Evolutionary conservation across 2,329 filamentous ascomycete species (phyloP).

Genomic region (Alternaria conjuncta): DNA sequence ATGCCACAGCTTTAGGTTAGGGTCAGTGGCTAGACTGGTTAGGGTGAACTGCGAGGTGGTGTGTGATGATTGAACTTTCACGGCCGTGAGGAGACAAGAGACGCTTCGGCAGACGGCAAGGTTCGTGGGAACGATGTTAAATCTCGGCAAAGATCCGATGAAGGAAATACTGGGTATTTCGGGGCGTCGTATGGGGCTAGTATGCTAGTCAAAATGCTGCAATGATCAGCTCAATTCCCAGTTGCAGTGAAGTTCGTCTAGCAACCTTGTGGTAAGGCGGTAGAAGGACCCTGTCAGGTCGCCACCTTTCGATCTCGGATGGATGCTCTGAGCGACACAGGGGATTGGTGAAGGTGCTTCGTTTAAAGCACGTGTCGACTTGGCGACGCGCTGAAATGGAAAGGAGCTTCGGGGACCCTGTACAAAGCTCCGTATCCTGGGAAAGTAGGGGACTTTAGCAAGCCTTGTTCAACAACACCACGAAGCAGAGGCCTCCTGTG

Average conservation of each 20-base stretch:
- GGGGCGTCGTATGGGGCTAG: constrained; percentile 19
- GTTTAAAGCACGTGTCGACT: constrained; percentile 30
- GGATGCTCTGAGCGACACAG: constrained; percentile 20
- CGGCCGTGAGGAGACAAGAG: constrained; percentile 25
- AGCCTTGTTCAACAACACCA: constrained; percentile 5
- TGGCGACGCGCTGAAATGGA: constrained; percentile 17
- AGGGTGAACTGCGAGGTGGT: constrained; percentile 13
- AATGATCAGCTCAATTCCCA: constrained; percentile 37
- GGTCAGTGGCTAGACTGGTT: constrained; percentile 7
- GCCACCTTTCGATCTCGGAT: constrained; percentile 38
- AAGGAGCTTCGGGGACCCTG: constrained; percentile 13
- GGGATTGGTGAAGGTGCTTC: constrained; percentile 21
- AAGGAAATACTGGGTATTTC: constrained; percentile 16
- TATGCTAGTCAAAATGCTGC: constrained; percentile 36
- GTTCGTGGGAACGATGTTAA: constrained; percentile 21
- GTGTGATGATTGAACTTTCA: constrained; percentile 23
- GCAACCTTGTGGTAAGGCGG: constrained; percentile 31
- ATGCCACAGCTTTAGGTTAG: constrained; percentile 19
- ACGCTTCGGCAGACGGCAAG: constrained; percentile 25
- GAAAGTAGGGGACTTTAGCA: constrained; percentile 15
- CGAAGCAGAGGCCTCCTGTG: background rate
- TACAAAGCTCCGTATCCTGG: constrained; percentile 8
- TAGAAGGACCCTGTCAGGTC: constrained; percentile 27
- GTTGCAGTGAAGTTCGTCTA: constrained; percentile 23
- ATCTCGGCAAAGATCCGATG: constrained; percentile 24